phyloP scores from a whole-genome alignment of 768 basidiomycete species.

The Tephrocybe rancida region DNA sequence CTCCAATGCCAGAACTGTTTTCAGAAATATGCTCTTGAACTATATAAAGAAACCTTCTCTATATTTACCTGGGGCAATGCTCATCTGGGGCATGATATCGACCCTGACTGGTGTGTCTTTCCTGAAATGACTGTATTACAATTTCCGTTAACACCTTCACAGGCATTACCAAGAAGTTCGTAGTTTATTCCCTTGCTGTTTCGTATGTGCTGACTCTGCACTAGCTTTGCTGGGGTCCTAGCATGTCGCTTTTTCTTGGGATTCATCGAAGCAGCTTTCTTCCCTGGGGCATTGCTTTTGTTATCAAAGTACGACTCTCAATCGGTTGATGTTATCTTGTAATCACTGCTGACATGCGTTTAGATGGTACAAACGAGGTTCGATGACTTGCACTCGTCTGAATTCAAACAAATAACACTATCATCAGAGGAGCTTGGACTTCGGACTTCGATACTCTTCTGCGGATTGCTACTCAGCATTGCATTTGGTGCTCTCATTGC shows the following conservation, averaged over 20 bases:
- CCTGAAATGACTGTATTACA: background rate
- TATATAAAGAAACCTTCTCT: slow-evolving; percentile 54
- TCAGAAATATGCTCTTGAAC: slow-evolving; percentile 62
- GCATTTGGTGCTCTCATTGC: slow-evolving; percentile 57
- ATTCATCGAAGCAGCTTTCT: slow-evolving; percentile 53
- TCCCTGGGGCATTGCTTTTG: slow-evolving; percentile 42
- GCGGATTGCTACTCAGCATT: slow-evolving; percentile 52
- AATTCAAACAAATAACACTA: background rate
- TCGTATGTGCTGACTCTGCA: no score
- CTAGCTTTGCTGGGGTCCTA: slow-evolving; percentile 42
- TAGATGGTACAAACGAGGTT: no score
- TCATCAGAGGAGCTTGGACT: slow-evolving; percentile 43
- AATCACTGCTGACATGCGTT: background rate
- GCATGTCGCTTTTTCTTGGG: slow-evolving; percentile 54
- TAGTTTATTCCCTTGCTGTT: no score
- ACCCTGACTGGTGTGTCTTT: slow-evolving; percentile 34
- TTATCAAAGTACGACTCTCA: slow-evolving; percentile 34
- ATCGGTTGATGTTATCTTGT: background rate
- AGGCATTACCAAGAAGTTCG: no score
- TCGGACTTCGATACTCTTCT: slow-evolving; percentile 44
- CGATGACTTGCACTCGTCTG: no score
- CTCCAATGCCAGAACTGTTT: slow-evolving; percentile 30
- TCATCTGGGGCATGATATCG: slow-evolving; percentile 54
- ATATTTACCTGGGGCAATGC: slow-evolving; percentile 54
- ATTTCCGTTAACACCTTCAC: no score